Evolutionary conservation across 495 filamentous ascomycete genomes (phyloP).

Genomic region (Bacidia gigantensis): DNA sequence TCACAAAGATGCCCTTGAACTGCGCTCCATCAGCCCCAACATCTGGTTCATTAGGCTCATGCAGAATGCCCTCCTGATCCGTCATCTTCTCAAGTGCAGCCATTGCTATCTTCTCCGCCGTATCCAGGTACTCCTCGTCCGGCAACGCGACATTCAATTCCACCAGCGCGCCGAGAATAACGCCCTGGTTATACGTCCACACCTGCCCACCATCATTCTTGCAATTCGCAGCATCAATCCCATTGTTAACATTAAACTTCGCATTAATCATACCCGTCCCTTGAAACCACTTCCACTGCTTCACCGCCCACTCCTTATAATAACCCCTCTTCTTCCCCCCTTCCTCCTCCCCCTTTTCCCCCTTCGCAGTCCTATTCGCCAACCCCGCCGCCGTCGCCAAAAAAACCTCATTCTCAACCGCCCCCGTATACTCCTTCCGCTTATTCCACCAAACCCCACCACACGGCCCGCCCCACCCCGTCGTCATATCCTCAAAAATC

Average conservation of each 20-base stretch:
- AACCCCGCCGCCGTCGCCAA: constrained; percentile 55
- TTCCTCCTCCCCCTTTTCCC: too few relatives aligned
- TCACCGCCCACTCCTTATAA: constrained; percentile 42
- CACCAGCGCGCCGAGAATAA: constrained; percentile 57
- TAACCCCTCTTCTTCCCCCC: constrained; percentile 30
- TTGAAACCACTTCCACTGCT: constrained; percentile 57
- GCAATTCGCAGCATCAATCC: constrained; percentile 42
- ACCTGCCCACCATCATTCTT: constrained; percentile 48
- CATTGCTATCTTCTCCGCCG: constrained; percentile 47
- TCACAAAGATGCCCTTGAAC: constrained; percentile 72
- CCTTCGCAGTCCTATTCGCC: constrained; percentile 60
- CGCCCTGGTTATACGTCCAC: constrained; percentile 75
- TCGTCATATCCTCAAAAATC: constrained; percentile 48
- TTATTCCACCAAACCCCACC: constrained; percentile 54
- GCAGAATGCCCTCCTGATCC: constrained; percentile 43
- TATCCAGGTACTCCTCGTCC: constrained; percentile 35
- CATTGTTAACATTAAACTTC: constrained; percentile 56
- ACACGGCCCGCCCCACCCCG: constrained; percentile 28
- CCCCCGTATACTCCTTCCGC: constrained; percentile 43
- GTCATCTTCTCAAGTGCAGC: constrained; percentile 44
- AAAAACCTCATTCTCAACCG: constrained; percentile 67
- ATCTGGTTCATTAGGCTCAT: constrained; percentile 48
- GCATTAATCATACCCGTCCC: constrained; percentile 49
- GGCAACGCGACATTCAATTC: constrained; percentile 46
- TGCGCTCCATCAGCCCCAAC: constrained; percentile 49